These are phyloP conservation scores for Symbiotaphrina buchneri DNA, from an alignment of 495 filamentous ascomycete genomes.

Conservation along the genomic window DNA sequence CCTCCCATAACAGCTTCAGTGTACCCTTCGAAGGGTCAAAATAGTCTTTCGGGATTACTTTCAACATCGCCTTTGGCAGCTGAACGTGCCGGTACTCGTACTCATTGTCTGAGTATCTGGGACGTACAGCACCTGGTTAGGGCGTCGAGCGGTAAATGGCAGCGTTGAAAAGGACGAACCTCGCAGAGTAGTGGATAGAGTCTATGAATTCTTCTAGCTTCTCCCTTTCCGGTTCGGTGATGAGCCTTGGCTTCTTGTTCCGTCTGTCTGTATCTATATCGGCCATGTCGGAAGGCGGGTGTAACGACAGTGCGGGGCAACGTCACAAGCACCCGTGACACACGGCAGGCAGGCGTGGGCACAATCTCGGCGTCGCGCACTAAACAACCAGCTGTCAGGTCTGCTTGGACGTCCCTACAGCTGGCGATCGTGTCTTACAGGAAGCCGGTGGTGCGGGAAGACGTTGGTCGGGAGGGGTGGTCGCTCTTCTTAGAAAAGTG, in stretches of 20 bases:
- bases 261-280: conserved; percentile 66
- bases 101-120: conserved; percentile 68
- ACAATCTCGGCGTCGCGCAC: no score
- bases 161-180: conserved; percentile 23
- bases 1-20: conserved; percentile 90
- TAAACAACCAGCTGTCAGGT: no score
- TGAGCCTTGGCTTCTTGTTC: conserved; percentile 59
- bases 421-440: no score
- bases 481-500: no score
- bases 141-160: conserved; percentile 1
- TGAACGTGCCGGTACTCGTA: conserved; percentile 93
- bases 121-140: background rate
- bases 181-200: conserved; percentile 79
- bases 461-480: no score
- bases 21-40: conserved; percentile 80
- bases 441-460: no score
- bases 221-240: conserved; percentile 60
- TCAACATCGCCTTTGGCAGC: conserved; percentile 93
- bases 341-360: no score
- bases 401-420: no score
- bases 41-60: conserved; percentile 87
- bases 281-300: conserved; percentile 2
- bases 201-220: conserved; percentile 81
- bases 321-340: no score
- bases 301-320: no score